Evolutionary conservation across 176 grass and related monocot species (phyloP), one percentile per base, ranked within the genome.

Genomic region (maize (Zea mays)): DNA sequence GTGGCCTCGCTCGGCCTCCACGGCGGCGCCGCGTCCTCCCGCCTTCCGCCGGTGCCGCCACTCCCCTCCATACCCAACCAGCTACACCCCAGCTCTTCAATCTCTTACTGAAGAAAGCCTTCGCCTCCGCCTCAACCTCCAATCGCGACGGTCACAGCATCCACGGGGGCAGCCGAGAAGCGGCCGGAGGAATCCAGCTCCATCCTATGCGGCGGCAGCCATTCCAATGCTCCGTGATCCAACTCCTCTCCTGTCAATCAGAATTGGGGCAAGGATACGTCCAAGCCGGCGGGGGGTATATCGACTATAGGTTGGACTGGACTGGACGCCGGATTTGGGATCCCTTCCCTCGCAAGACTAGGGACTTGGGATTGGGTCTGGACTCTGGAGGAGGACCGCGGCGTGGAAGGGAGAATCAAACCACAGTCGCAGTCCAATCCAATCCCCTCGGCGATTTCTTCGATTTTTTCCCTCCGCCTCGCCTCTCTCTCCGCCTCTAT

Each of bases 161-260:
- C 71, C 64, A 33, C 49, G 4, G 71, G 57, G 65, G 77, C 82
- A 81, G 71, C 81, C n/a, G 40, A 85, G 77, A 57, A 49, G 65
- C 65, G 57, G 82, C 86, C 82, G 57, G 77, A 84, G 57, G 82
- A 88, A 65, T 88, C 86, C 77, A 89, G 67, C 87, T 89, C 82
- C 87, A 89, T 89, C 72, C 87, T 89, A 89, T 62, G 72, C 67
- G 33, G 73, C 62, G 16, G 86, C 81, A 8, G 72, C 77, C 82
- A 75, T 83, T 49, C 37, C 47, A 74, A 73, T 57, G 44, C 76
- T 74, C 62, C 61, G 50, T 52, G 67, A 85, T 85, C 76, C 76
- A 67, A 42, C n/a, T 42, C 69, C 59, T 44, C 69, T 59, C 74
- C 67, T 47, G 10, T 62, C 7, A 39, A 65, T 65, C 45, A 62